These are phyloP conservation scores for Exophiala calicioides DNA, from an alignment of 2,329 filamentous ascomycete species.

Conservation along the genomic window DNA sequence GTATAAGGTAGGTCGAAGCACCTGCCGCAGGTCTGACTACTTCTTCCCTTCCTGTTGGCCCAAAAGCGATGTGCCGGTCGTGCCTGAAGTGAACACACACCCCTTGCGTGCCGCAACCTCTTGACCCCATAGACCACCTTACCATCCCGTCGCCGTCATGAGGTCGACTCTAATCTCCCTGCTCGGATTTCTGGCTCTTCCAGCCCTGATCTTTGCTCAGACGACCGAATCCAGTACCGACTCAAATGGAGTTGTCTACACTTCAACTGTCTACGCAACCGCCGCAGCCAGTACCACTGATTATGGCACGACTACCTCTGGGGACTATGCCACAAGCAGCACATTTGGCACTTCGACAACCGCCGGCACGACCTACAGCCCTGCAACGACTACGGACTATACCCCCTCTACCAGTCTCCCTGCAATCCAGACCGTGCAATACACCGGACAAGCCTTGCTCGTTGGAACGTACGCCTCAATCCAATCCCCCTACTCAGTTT, in stretches of 20 bases:
- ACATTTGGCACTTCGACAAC: no score
- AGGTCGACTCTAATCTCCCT: neutral
- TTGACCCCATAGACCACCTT: no score
- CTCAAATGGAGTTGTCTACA: conserved; percentile 5
- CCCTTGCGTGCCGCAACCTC: no score
- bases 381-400: conserved; percentile 3
- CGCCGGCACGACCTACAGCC: no score
- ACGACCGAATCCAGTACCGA: conserved; percentile 4
- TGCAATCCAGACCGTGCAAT: conserved; percentile 19
- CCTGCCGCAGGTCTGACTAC: conserved; percentile 7
- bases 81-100: no score
- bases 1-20: conserved; percentile 2
- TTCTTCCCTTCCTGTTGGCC: neutral
- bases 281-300: neutral
- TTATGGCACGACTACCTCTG: no score
- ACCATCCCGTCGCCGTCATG: no score
- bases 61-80: no score
- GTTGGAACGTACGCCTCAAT: conserved; percentile 18
- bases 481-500: no score
- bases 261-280: conserved; percentile 7
- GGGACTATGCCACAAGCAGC: conserved; percentile 13
- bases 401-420: conserved; percentile 11
- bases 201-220: neutral
- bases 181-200: conserved; percentile 5
- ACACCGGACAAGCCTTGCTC: conserved; percentile 20